These are phyloP conservation scores for Hermanozyma aechmeae DNA, from an alignment of 805 yeast species.

Conservation along the genomic window DNA sequence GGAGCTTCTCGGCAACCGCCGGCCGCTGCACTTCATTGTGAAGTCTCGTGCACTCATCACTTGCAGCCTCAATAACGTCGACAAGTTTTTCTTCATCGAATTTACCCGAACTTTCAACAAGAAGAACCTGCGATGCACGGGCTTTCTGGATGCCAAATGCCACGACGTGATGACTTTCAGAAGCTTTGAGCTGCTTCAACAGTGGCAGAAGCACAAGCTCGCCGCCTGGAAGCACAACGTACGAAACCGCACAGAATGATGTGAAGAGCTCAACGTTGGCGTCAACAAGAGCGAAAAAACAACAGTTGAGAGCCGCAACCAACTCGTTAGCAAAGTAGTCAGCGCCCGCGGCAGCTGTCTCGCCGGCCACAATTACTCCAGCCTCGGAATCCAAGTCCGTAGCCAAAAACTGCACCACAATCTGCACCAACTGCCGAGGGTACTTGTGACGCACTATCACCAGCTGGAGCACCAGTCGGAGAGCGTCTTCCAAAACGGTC, in stretches of 20 bases:
- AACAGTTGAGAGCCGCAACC: slow-evolving; percentile 63
- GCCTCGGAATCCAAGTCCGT: slow-evolving; percentile 15
- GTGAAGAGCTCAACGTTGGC: slow-evolving; percentile 63
- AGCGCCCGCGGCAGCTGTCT: slow-evolving; percentile 10
- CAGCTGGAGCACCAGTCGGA: slow-evolving; percentile 52
- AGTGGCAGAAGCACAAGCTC: slow-evolving; percentile 32
- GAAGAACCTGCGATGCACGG: slow-evolving; percentile 45
- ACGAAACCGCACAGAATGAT: slow-evolving; percentile 51
- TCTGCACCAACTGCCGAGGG: slow-evolving; percentile 60
- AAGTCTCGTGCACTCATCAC: slow-evolving; percentile 33
- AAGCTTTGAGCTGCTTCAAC: slow-evolving; percentile 27
- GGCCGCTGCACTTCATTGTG: slow-evolving; percentile 39
- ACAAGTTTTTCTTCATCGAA: slow-evolving; percentile 52
- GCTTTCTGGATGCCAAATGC: slow-evolving; percentile 49
- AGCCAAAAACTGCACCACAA: slow-evolving; percentile 31
- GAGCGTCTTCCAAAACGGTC: slow-evolving; percentile 60
- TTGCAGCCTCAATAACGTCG: slow-evolving; percentile 42
- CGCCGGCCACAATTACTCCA: slow-evolving; percentile 7
- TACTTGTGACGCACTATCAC: slow-evolving; percentile 52
- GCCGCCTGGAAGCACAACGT: slow-evolving; percentile 12
- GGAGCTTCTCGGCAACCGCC: slow-evolving; percentile 37
- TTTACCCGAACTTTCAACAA: slow-evolving; percentile 64
- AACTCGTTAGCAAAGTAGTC: slow-evolving; percentile 41
- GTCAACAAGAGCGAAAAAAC: slow-evolving; percentile 67
- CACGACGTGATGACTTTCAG: slow-evolving; percentile 56